Evolutionary conservation across 2,329 filamentous ascomycete species (phyloP), one percentile per base, ranked within the genome.

Genomic region (Calonectria montana): DNA sequence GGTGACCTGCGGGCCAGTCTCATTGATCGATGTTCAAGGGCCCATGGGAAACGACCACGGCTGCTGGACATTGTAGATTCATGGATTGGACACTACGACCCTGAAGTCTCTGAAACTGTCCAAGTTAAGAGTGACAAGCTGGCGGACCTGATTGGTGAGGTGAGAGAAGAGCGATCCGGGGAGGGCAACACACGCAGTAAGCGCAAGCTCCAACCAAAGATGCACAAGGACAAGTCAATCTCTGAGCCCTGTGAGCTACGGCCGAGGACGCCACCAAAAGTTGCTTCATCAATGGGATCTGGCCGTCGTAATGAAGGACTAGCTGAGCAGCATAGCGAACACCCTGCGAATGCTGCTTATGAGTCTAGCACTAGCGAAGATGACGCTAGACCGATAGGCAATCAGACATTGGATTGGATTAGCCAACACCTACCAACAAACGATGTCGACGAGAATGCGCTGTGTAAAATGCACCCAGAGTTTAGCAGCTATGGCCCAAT

Each of bases 1-100:
- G 77, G 81, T 7, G 87, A 89, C 74, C 75, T 91, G 37, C 80
- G 85, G 31, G 84, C 87, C 3, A 80, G 82, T 47, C 75, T 90
- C 66, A 31, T 85, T n/a, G 48, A 69, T 41, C 65, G 62, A 18
- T 39, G 73, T 74, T 25, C 78, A 79, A 66, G 72, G 62, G 16
- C 65, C 53, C 47, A 47, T 8, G 41, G 62, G 3, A 67, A 25
- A 37, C 53, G 69, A 9, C 86, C 87, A 23, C 82, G 82, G 12
- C 74, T 89, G 8, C 74, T 81, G 65, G 79, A 80, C 27, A 69
- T 87, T 31, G 77, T 89, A 1, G 83, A 87, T 25, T 82, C 82
- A 8, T 89, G 87, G 86, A 84, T 88, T 55, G 69, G 77, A 6
- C 79, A 81, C 23, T 81, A 84, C 29, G 74, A 72, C 45, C 21